Percentiles rank a stretch among this genome's conserved stretches.
phyloP scores from a whole-genome alignment of 345 rosid genomes.

The Cardiospermum halicacabum region DNA sequence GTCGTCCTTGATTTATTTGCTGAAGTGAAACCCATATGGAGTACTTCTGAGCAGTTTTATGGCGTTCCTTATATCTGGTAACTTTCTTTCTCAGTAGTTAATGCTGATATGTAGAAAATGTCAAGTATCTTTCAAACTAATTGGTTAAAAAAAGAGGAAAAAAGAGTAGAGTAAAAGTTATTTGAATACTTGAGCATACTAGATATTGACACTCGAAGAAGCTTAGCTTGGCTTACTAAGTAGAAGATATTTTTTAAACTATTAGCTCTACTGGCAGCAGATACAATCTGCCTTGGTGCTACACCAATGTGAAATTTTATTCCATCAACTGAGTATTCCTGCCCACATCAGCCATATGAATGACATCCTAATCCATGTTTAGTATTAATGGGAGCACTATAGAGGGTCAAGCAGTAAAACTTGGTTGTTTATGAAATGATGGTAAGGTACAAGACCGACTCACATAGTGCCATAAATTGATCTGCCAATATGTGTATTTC shows the following conservation, averaged over 20 bases:
- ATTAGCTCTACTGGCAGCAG: not conserved
- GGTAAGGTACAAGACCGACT: not conserved
- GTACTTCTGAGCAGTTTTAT: constrained; percentile 56
- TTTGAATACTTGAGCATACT: not conserved
- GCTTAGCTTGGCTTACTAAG: too few relatives aligned
- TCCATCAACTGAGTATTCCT: not conserved
- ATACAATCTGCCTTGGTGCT: not conserved
- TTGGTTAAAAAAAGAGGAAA: not conserved
- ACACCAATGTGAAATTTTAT: not conserved
- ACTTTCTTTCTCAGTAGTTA: constrained; percentile 13
- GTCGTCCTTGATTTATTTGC: constrained; percentile 74
- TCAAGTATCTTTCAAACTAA: not conserved
- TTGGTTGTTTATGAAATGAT: not conserved
- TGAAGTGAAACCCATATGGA: constrained; percentile 72
- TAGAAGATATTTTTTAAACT: not conserved
- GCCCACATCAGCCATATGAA: not conserved
- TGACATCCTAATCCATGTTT: not conserved
- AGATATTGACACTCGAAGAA: too few relatives aligned
- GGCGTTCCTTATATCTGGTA: constrained; percentile 81
- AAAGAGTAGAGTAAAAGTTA: not conserved
- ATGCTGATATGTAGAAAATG: not conserved
- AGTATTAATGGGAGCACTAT: too few relatives aligned
- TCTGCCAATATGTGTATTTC: not conserved
- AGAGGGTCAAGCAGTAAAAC: not conserved
- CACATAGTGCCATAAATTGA: not conserved